These are phyloP conservation scores for Sphaerobolus stellatus DNA, from an alignment of 1,284 basidiomycete species.

Conservation along the genomic window DNA sequence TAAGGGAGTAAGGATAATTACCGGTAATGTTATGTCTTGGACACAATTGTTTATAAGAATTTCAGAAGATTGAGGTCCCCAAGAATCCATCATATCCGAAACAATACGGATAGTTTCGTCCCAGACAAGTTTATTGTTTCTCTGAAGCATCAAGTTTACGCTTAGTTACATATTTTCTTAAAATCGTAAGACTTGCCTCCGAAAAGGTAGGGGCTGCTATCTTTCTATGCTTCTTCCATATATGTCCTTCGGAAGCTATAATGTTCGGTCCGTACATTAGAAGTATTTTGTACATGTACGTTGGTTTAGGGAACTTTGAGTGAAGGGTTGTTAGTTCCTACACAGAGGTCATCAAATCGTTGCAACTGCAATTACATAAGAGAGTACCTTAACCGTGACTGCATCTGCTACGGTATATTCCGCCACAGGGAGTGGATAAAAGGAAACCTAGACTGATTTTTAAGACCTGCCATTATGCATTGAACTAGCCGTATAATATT, in stretches of 20 bases:
- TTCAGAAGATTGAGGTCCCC: constrained; percentile 31
- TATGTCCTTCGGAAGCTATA: constrained; percentile 11
- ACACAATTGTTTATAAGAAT: constrained; percentile 34
- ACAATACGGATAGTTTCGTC: constrained; percentile 48
- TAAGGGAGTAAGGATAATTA: constrained; percentile 26
- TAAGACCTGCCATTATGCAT: too few relatives aligned
- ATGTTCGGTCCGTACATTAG: constrained; percentile 37
- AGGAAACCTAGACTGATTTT: too few relatives aligned
- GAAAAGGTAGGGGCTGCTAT: constrained; percentile 32
- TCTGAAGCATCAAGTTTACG: constrained; percentile 24
- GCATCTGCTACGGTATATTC: too few relatives aligned
- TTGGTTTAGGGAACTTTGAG: constrained; percentile 41
- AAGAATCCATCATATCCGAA: constrained; percentile 41
- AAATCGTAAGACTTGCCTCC: constrained; percentile 33
- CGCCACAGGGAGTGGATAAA: too few relatives aligned
- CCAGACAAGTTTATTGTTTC: constrained; percentile 58
- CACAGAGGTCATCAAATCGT: too few relatives aligned
- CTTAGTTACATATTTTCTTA: not conserved
- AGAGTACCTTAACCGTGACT: too few relatives aligned
- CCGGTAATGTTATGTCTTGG: constrained; percentile 46
- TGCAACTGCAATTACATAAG: too few relatives aligned
- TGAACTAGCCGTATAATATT: too few relatives aligned
- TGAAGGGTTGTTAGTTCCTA: too few relatives aligned
- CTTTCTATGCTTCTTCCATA: constrained; percentile 15
- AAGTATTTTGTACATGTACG: constrained; percentile 32